Conservation (phyloP, 164 flowering plant species). For the Stephania japonica region DNA sequence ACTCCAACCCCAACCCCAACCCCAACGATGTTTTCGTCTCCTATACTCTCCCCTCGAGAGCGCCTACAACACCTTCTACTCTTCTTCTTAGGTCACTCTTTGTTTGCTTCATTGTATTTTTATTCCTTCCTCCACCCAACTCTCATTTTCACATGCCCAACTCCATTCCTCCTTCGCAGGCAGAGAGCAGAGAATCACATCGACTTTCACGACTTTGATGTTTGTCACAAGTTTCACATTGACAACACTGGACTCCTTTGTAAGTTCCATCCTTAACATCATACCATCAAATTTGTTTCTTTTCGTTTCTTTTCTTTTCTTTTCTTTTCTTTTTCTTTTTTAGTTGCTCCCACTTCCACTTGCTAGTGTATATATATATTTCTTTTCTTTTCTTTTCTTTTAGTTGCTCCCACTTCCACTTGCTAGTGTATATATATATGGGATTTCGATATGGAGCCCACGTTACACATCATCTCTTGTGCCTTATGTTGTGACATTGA, state of each 20-base stretch:
- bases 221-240: conserved; percentile 53
- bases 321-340: too few relatives aligned
- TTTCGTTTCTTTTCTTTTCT: too few relatives aligned
- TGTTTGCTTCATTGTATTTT: background rate
- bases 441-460: too few relatives aligned
- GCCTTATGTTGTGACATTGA: too few relatives aligned
- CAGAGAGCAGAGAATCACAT: conserved; percentile 53
- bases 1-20: background rate
- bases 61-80: conserved; percentile 22
- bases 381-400: too few relatives aligned
- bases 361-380: too few relatives aligned
- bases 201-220: conserved; percentile 59
- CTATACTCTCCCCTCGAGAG: conserved; percentile 56
- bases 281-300: background rate
- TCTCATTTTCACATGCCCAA: background rate
- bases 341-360: background rate
- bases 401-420: too few relatives aligned
- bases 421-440: too few relatives aligned
- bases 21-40: conserved; percentile 39
- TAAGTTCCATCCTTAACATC: conserved; percentile 34
- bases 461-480: too few relatives aligned
- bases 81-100: conserved; percentile 48
- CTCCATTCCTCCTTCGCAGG: conserved; percentile 30
- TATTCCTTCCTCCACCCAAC: background rate
- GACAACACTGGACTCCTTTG: conserved; percentile 96